Conservation (phyloP, 768 basidiomycete genomes). For the Naematelia encephala region DNA sequence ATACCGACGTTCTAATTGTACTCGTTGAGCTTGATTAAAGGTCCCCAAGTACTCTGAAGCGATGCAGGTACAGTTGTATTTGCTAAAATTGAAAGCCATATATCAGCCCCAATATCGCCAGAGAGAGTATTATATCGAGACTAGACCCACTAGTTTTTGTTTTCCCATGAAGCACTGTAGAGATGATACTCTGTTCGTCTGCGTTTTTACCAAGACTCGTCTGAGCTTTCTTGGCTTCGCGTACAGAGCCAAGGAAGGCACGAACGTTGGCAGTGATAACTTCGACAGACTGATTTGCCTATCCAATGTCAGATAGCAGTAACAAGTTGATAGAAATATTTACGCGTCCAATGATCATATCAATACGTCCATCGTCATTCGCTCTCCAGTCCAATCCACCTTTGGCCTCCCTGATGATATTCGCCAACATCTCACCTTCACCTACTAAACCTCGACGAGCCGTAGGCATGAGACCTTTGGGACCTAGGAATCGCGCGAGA, state of each 20-base stretch:
- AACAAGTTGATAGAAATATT: neutral
- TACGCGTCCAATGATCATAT: neutral
- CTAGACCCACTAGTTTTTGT: neutral
- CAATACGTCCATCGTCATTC: constrained; percentile 56
- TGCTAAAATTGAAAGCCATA: neutral
- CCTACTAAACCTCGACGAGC: constrained; percentile 91
- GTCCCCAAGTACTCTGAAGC: neutral
- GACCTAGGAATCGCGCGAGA: constrained; percentile 74
- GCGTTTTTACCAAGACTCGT: neutral
- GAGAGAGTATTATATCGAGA: neutral
- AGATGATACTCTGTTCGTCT: neutral
- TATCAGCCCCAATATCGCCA: neutral
- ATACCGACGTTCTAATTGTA: neutral
- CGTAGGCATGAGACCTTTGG: constrained; percentile 91
- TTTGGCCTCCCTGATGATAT: constrained; percentile 72
- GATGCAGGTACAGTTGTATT: neutral
- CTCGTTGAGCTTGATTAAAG: neutral
- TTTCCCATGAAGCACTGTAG: neutral
- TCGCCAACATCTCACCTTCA: constrained; percentile 66
- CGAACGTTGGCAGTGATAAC: neutral
- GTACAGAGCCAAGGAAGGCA: neutral
- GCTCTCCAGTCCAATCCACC: constrained; percentile 91
- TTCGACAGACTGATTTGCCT: neutral
- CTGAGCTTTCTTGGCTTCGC: neutral
- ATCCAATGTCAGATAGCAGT: neutral